These are phyloP conservation scores for Stephanodiscus triporus DNA, from an alignment of 108 stramenopile species.

Conservation along the genomic window DNA sequence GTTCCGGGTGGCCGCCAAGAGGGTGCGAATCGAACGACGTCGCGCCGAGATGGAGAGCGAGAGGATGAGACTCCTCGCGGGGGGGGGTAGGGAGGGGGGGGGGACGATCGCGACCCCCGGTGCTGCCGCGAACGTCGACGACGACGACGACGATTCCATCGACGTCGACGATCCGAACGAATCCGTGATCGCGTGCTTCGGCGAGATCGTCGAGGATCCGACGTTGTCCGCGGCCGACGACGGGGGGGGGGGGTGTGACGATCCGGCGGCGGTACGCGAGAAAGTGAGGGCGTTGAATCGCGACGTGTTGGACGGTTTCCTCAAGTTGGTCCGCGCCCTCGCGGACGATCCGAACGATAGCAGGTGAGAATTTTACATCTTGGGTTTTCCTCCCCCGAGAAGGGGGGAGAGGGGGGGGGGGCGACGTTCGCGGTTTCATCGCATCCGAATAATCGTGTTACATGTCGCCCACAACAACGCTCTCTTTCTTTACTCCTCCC, in stretches of 20 bases:
- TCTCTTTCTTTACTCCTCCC: slow-evolving; percentile 1
- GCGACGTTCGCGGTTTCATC: background rate
- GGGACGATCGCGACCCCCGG: background rate
- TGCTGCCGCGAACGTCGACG: background rate
- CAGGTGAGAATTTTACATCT: slow-evolving; percentile 56
- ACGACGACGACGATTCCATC: slow-evolving; percentile 67
- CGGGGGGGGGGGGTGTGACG: slow-evolving; percentile 68
- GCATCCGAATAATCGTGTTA: no score
- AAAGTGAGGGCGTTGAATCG: slow-evolving; percentile 80
- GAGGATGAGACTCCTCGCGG: slow-evolving; percentile 46
- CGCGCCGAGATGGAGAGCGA: slow-evolving; percentile 52
- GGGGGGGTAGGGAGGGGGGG: slow-evolving; percentile 22
- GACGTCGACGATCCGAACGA: slow-evolving; percentile 51
- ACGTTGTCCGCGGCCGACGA: no score
- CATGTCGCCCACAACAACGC: no score
- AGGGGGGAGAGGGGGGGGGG: background rate
- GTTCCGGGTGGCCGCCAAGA: slow-evolving; percentile 72
- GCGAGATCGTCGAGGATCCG: slow-evolving; percentile 89
- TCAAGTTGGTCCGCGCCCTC: slow-evolving; percentile 67
- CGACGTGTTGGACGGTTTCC: slow-evolving; percentile 66
- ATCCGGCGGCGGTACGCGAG: slow-evolving; percentile 70
- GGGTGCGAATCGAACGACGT: slow-evolving; percentile 36
- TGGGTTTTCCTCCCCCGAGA: background rate
- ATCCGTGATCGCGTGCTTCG: slow-evolving; percentile 78
- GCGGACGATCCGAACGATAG: slow-evolving; percentile 84